Evolutionary conservation across 306 rosid species (phyloP), one percentile per base, ranked within the genome.

Genomic region (Albizia julibrissin): DNA sequence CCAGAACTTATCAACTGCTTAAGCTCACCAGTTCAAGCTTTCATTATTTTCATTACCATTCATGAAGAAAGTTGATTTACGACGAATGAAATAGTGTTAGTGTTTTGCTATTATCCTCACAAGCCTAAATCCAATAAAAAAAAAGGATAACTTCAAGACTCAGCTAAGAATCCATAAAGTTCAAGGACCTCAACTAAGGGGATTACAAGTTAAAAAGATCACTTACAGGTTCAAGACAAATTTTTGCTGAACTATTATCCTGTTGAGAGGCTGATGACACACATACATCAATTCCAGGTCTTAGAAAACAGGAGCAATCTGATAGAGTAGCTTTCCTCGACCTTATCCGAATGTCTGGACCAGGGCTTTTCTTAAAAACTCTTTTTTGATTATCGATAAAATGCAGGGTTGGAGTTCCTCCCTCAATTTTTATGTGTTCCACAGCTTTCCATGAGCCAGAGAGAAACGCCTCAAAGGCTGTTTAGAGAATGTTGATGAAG

Each of bases 231-330:
- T 86, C 78, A 10, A 18, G 29, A 66, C 15, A 67, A 64, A 46
- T 15, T 59, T 79, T 86, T 42, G 72, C 87, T 1, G 88, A 85
- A 70, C 42, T 58, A 16, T 52, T 73, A 47, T 80, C 26, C 34
- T 44, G 72, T 64, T 72, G 71, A 62, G 91, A 81, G 49, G 79
- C n/a, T 42, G 91, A 82, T 75, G 87, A 84, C 77, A 90, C 93
- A 69, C 93, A 93, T 47, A 95, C 61, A 68, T 95, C 99, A 21
- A 93, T 81, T 43, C 99, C 97, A 22, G 93, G 92, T 72, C 99
- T 89, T 77, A 93, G 49, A 84, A 90, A 72, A 81, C 92, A 84
- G 49, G 91, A 88, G 80, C 99, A 95, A 81, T 95, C 99, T 37
- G 92, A 84, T 21, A 76, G 68, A 42, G 89, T 88, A 56, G 99